Percentiles rank a stretch among this genome's conserved stretches.
phyloP scores from a whole-genome alignment of 2,329 filamentous ascomycete genomes.

The Zymoseptoria ardabiliae region DNA sequence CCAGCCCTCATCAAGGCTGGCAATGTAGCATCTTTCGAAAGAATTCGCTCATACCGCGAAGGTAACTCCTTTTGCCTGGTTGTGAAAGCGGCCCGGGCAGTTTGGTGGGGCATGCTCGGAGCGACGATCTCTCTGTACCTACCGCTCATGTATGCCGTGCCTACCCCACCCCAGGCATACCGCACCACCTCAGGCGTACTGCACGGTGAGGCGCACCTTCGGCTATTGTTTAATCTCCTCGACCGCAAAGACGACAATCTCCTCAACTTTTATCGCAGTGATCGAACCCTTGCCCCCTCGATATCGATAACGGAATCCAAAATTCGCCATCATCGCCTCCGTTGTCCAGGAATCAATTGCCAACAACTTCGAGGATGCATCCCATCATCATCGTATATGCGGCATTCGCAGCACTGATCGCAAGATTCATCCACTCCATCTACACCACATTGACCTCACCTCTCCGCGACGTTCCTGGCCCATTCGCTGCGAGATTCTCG shows the following conservation, averaged over 20 bases:
- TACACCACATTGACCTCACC: conserved; percentile 7
- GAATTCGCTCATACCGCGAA: too few species aligned
- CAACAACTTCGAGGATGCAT: background rate
- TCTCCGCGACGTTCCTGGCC: conserved; percentile 16
- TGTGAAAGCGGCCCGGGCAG: too few species aligned
- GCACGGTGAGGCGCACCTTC: too few species aligned
- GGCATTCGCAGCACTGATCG: background rate
- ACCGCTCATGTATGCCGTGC: too few species aligned
- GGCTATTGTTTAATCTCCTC: background rate
- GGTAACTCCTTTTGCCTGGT: too few species aligned
- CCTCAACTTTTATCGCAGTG: background rate
- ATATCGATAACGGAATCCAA: background rate
- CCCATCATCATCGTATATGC: background rate
- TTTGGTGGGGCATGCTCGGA: too few species aligned
- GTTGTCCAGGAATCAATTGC: background rate
- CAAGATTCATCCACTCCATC: conserved; percentile 1
- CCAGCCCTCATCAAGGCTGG: too few species aligned
- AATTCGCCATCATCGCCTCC: background rate
- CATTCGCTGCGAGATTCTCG: conserved; percentile 17
- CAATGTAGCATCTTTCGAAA: too few species aligned
- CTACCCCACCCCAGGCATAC: too few species aligned
- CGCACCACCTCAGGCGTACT: too few species aligned
- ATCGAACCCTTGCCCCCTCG: too few species aligned
- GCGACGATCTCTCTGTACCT: too few species aligned
- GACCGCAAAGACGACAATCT: background rate